phyloP scores from a whole-genome alignment of 495 filamentous ascomycete genomes.

The Podospora bellae-mahoneyi region DNA sequence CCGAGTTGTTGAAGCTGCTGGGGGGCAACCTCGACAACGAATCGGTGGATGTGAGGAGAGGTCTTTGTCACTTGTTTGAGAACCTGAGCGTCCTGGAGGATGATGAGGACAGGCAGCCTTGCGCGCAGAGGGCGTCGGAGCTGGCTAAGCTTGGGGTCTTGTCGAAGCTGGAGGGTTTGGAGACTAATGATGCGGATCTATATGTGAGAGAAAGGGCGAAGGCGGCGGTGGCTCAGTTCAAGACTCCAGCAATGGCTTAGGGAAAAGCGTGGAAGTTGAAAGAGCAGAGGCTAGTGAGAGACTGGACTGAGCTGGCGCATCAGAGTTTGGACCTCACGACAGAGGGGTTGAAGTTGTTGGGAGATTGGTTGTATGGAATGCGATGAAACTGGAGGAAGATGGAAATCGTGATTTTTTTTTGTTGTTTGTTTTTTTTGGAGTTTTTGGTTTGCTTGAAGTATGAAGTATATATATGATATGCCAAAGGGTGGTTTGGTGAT shows the following conservation, averaged over 20 bases:
- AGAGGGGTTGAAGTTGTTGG: no score
- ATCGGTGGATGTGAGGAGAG: conserved; percentile 64
- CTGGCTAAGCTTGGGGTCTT: conserved; percentile 69
- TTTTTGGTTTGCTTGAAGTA: no score
- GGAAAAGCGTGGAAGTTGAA: background rate
- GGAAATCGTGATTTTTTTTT: no score
- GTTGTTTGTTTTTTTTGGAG: no score
- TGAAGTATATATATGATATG: no score
- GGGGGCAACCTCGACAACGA: conserved; percentile 69
- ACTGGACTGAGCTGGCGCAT: no score
- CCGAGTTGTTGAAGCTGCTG: conserved; percentile 58
- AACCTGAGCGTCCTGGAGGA: conserved; percentile 82
- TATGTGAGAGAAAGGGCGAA: conserved; percentile 83
- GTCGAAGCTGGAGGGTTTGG: conserved; percentile 59
- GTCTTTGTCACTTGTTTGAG: conserved; percentile 74
- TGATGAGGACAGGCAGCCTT: conserved; percentile 55
- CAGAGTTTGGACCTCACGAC: no score
- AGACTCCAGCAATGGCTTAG: conserved; percentile 18
- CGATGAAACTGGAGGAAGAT: no score
- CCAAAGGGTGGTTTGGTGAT: no score
- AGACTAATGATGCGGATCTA: conserved; percentile 66
- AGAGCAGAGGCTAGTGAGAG: no score
- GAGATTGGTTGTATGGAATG: no score
- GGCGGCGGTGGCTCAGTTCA: conserved; percentile 69
- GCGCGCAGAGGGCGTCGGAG: conserved; percentile 60